Conservation (phyloP, 106 monocot species). For the Apostasia ramifera region DNA sequence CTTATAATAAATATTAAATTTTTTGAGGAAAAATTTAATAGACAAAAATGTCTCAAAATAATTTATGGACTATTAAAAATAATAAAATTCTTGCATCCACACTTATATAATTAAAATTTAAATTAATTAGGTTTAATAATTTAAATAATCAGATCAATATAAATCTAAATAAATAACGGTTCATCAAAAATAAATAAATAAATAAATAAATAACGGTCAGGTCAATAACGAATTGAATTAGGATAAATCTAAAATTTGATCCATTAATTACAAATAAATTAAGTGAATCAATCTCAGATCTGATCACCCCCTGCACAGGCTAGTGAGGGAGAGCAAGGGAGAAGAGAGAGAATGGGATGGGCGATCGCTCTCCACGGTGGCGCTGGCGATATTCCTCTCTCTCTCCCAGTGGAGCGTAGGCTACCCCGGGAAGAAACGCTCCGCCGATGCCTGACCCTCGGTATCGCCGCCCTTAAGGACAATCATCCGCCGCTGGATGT, state of each 20-base stretch:
- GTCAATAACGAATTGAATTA: not conserved
- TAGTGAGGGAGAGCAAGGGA: conserved; percentile 4
- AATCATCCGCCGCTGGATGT: conserved; percentile 47
- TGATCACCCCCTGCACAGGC: not conserved
- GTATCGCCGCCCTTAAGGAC: conserved; percentile 52
- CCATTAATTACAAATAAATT: not conserved
- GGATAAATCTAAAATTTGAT: not conserved
- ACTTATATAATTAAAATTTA: not conserved
- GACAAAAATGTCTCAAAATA: too few relatives aligned
- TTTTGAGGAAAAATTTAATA: too few relatives aligned
- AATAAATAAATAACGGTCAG: not conserved
- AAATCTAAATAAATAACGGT: not conserved
- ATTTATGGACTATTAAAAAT: too few relatives aligned
- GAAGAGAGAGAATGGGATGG: conserved; percentile 59
- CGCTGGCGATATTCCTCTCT: conserved; percentile 73
- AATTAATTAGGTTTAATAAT: not conserved
- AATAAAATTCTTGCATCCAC: not conserved
- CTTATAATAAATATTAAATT: too few relatives aligned
- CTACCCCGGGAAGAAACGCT: conserved; percentile 62
- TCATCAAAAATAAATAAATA: not conserved
- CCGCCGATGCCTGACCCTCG: conserved; percentile 59
- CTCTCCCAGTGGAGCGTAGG: conserved; percentile 45
- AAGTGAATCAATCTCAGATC: not conserved
- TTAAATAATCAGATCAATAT: not conserved
- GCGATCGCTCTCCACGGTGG: conserved; percentile 97